These are phyloP conservation scores for Ceratobasidium sp. DNA, from an alignment of 1,284 basidiomycete species.

Conservation along the genomic window DNA sequence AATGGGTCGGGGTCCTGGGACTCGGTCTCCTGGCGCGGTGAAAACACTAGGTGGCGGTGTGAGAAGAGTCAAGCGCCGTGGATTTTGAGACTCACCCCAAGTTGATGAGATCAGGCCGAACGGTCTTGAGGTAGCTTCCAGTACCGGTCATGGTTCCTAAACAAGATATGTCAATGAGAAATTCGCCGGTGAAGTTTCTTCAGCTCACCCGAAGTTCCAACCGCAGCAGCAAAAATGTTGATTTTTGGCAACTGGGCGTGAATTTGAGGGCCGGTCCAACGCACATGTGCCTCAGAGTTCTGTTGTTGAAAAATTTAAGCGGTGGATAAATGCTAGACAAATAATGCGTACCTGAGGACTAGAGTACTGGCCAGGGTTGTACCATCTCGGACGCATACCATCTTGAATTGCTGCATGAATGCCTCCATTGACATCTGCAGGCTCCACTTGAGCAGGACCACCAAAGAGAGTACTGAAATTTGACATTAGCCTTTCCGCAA, in stretches of 20 bases:
- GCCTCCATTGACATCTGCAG: constrained; percentile 32
- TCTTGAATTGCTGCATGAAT: constrained; percentile 34
- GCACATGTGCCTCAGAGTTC: constrained; percentile 35
- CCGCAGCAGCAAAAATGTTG: constrained; percentile 23
- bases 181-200: background rate
- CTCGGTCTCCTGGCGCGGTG: constrained; percentile 32
- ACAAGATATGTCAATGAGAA: background rate
- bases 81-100: background rate
- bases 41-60: constrained; percentile 7
- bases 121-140: constrained; percentile 23
- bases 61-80: background rate
- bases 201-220: constrained; percentile 30
- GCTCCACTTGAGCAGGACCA: constrained; percentile 33
- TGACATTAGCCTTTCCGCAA: background rate
- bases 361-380: constrained; percentile 33
- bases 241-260: constrained; percentile 20
- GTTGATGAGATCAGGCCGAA: constrained; percentile 22
- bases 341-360: constrained; percentile 16
- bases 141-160: constrained; percentile 35
- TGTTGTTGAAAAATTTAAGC: background rate
- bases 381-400: constrained; percentile 9
- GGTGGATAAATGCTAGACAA: background rate
- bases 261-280: constrained; percentile 34
- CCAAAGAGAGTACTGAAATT: constrained; percentile 24
- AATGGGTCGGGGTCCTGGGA: constrained; percentile 31